Conservation (phyloP, 164 flowering plant genomes). For the Magnolia sinica region DNA sequence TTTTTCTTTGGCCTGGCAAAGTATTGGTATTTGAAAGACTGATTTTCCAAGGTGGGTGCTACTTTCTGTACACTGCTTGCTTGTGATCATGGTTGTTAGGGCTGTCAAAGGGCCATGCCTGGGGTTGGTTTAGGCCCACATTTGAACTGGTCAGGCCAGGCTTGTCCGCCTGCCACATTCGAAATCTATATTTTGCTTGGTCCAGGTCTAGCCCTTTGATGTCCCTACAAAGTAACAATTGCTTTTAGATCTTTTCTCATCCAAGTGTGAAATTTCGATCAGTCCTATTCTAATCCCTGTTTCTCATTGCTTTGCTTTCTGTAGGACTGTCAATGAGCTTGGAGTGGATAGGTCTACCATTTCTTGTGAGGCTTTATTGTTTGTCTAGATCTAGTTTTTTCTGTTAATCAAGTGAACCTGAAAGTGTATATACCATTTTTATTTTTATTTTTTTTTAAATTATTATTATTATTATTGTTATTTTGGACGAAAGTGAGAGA, state of each 20-base stretch:
- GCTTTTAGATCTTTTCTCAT: too few relatives aligned
- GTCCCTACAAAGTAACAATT: too few relatives aligned
- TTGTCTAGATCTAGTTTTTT: not conserved
- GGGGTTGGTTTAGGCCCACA: not conserved
- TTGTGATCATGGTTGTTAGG: too few relatives aligned
- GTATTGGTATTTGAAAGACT: not conserved
- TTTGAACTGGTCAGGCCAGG: not conserved
- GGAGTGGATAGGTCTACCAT: constrained; percentile 52
- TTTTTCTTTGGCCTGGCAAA: not conserved
- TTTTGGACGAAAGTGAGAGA: too few relatives aligned
- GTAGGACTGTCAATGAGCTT: constrained; percentile 65
- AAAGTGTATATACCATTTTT: too few relatives aligned
- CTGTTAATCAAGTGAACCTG: not conserved
- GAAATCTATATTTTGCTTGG: too few relatives aligned
- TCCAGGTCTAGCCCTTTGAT: too few relatives aligned
- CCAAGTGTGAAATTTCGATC: not conserved
- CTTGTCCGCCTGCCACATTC: too few relatives aligned
- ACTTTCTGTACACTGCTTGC: too few relatives aligned
- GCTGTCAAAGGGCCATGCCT: too few relatives aligned
- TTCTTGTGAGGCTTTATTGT: constrained; percentile 35
- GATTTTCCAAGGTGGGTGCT: not conserved
- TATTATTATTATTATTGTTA: too few relatives aligned
- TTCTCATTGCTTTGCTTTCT: not conserved
- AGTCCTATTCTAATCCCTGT: not conserved
- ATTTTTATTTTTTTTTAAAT: too few relatives aligned